phyloP scores from a whole-genome alignment of 768 basidiomycete species.

The Amanita polypyramis region DNA sequence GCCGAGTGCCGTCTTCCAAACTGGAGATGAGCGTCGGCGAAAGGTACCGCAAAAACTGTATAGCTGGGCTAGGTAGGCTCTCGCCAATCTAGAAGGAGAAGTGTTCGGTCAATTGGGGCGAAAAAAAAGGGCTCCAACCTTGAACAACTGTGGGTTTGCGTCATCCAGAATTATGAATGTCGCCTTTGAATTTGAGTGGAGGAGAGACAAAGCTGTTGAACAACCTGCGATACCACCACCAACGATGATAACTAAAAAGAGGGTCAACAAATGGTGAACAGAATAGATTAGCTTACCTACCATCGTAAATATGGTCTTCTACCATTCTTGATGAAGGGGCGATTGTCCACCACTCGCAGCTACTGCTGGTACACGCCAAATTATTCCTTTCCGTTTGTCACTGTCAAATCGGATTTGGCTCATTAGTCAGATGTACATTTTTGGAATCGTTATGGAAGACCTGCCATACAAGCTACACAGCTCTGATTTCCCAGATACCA shows the following conservation, averaged over 20 bases:
- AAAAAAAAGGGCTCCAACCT: slow-evolving; percentile 13
- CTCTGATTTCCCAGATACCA: too few species aligned
- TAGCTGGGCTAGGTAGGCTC: slow-evolving; percentile 22
- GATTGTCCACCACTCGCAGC: too few species aligned
- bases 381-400: too few species aligned
- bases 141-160: slow-evolving; percentile 19
- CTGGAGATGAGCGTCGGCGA: slow-evolving; percentile 10
- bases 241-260: slow-evolving; percentile 7
- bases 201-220: slow-evolving; percentile 13
- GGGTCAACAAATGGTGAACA: too few species aligned
- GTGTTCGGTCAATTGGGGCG: neutral
- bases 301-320: too few species aligned
- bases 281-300: too few species aligned
- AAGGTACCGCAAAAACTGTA: slow-evolving; percentile 11
- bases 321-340: too few species aligned
- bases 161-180: slow-evolving; percentile 23
- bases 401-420: too few species aligned
- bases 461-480: too few species aligned
- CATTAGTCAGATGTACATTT: too few species aligned
- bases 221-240: slow-evolving; percentile 18
- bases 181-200: slow-evolving; percentile 9
- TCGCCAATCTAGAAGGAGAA: slow-evolving; percentile 22
- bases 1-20: slow-evolving; percentile 11
- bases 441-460: too few species aligned
- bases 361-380: too few species aligned